Conservation (phyloP, 139 green algal species). For the Chlorella sp. region DNA sequence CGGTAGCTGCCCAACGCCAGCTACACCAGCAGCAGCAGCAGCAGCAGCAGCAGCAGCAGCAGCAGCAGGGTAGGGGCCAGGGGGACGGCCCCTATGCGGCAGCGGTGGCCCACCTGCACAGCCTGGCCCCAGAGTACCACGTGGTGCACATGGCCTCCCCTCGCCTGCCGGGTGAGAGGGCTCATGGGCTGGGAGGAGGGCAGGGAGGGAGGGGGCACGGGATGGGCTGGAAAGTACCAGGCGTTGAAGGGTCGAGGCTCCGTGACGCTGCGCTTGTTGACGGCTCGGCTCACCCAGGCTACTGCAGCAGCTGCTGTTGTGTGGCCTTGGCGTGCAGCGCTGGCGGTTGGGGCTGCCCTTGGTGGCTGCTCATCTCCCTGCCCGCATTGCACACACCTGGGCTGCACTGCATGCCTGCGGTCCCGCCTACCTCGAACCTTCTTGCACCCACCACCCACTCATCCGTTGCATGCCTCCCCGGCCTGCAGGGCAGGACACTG, state of each 20-base stretch:
- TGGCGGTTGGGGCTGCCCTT: background rate
- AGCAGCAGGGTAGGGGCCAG: background rate
- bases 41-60: background rate
- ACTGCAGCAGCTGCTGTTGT: no score
- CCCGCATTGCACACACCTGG: background rate
- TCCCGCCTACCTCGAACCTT: no score
- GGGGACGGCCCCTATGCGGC: background rate
- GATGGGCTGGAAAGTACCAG: no score
- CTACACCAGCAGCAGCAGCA: background rate
- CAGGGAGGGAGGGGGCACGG: background rate
- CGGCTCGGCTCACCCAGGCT: background rate
- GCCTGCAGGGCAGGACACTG: constrained; percentile 28
- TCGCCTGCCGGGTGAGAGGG: background rate
- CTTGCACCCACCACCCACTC: no score
- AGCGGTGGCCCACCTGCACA: background rate
- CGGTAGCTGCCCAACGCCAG: background rate
- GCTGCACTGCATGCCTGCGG: no score
- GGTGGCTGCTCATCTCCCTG: background rate
- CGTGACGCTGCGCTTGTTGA: background rate
- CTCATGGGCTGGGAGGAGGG: background rate
- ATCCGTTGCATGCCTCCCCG: no score
- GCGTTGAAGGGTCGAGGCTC: no score
- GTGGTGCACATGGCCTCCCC: constrained; percentile 26
- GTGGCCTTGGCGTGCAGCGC: no score
- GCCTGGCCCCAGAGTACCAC: constrained; percentile 12